Evolutionary conservation across 2,329 filamentous ascomycete species (phyloP).

Genomic region (Sclerotinia sclerotiorum): DNA sequence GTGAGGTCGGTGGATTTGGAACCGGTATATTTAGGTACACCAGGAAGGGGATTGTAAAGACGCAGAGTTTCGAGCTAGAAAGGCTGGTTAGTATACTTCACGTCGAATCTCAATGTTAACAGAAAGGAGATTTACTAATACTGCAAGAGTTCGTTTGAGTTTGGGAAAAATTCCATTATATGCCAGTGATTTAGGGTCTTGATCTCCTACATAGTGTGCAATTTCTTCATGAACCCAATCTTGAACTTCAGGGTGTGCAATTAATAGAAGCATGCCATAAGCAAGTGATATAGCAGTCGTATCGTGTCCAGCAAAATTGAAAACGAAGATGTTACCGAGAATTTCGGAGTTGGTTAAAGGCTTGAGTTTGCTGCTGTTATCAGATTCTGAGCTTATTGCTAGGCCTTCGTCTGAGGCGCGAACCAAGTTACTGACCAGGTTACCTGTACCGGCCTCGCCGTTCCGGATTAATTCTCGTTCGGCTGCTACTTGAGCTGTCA

Average conservation of each 20-base stretch:
- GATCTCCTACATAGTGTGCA: slow-evolving; percentile 28
- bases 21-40: slow-evolving; percentile 51
- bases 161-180: slow-evolving; percentile 43
- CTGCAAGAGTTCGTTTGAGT: slow-evolving; percentile 43
- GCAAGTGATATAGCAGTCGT: slow-evolving; percentile 36
- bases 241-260: slow-evolving; percentile 24
- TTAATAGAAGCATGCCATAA: slow-evolving; percentile 31
- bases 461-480: slow-evolving; percentile 7
- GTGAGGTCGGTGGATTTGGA: slow-evolving; percentile 23
- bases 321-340: slow-evolving; percentile 37
- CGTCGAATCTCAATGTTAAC: neutral
- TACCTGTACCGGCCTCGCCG: slow-evolving; percentile 4
- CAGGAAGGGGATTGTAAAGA: slow-evolving; percentile 52
- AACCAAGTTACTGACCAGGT: slow-evolving; percentile 28
- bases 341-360: slow-evolving; percentile 40
- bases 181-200: slow-evolving; percentile 36
- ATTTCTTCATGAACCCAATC: slow-evolving; percentile 27
- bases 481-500: slow-evolving; percentile 5
- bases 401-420: slow-evolving; percentile 27
- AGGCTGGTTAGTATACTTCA: neutral
- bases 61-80: slow-evolving; percentile 49
- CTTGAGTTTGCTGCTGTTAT: slow-evolving; percentile 27
- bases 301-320: slow-evolving; percentile 37
- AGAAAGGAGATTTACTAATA: slow-evolving; percentile 35
- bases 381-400: neutral